A percentile compares a stretch with the other conserved stretches of the same genome.
These are phyloP conservation scores for Alternaria longipes DNA, from an alignment of 2,329 filamentous ascomycete species.

Conservation along the genomic window DNA sequence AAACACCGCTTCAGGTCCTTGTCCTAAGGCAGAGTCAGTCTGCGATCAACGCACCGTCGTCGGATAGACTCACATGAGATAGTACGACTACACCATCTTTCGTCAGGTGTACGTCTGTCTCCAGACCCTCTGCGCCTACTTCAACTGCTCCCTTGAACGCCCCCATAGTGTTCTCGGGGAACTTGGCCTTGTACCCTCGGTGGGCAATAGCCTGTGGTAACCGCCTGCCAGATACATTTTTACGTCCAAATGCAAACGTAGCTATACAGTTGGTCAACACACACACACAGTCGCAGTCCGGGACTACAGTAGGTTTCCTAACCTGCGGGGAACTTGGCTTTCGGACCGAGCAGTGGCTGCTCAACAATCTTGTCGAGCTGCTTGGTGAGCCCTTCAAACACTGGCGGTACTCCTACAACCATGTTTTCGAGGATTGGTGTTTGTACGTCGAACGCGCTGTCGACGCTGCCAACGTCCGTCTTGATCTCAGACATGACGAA, in stretches of 20 bases:
- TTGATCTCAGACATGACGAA: constrained; percentile 32
- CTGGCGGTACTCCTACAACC: constrained; percentile 49
- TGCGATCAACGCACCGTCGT: neutral
- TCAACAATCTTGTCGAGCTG: constrained; percentile 48
- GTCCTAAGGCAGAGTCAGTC: constrained; percentile 63
- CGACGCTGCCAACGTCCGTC: constrained; percentile 12
- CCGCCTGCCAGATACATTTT: constrained; percentile 46
- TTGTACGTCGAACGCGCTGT: constrained; percentile 37
- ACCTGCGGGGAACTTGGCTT: constrained; percentile 40
- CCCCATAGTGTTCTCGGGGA: constrained; percentile 86
- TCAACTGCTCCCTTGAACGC: constrained; percentile 78
- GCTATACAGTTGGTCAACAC: constrained; percentile 38
- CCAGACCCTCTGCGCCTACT: constrained; percentile 80
- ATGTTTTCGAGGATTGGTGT: constrained; percentile 50
- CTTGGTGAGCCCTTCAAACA: constrained; percentile 47
- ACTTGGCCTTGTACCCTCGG: constrained; percentile 78
- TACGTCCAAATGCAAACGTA: constrained; percentile 46
- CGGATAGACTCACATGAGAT: constrained; percentile 69
- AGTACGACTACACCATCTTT: constrained; percentile 85
- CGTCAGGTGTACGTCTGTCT: constrained; percentile 87
- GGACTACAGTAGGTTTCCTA: constrained; percentile 9
- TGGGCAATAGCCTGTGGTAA: constrained; percentile 80
- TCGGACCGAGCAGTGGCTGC: constrained; percentile 46
- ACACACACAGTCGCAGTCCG: neutral
- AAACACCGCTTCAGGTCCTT: constrained; percentile 81